A percentile compares a stretch with the other conserved stretches of the same genome.
These are phyloP conservation scores for Austroboletus novae-zelandiae DNA, from an alignment of 1,284 basidiomycete species.

Conservation along the genomic window DNA sequence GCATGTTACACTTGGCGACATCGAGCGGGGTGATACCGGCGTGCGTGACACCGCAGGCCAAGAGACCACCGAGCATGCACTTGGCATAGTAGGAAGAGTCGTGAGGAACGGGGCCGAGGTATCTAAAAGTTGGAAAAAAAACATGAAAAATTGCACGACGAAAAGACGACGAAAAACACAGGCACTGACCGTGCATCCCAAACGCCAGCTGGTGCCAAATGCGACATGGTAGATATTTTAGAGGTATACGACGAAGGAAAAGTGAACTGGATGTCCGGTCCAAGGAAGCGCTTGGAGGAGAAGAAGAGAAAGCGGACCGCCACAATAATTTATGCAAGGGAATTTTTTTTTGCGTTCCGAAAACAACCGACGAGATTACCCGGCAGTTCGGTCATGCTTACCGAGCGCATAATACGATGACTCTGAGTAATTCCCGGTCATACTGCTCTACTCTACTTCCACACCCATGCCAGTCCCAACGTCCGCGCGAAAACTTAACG, in stretches of 20 bases:
- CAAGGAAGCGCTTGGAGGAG: not conserved
- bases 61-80: constrained; percentile 85
- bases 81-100: constrained; percentile 73
- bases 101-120: constrained; percentile 70
- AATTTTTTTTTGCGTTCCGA: constrained; percentile 13
- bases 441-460: not conserved
- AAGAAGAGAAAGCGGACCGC: not conserved
- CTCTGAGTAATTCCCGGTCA: not conserved
- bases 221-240: constrained; percentile 21
- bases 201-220: constrained; percentile 44
- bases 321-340: not conserved
- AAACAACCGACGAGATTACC: constrained; percentile 12
- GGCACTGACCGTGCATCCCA: constrained; percentile 66
- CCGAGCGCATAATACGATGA: not conserved
- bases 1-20: constrained; percentile 98
- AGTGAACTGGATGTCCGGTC: too few relatives aligned
- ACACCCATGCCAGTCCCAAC: constrained; percentile 11
- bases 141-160: constrained; percentile 1
- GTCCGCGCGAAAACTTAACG: constrained; percentile 11
- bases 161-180: constrained; percentile 6
- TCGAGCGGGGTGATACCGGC: constrained; percentile 92
- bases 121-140: constrained; percentile 36
- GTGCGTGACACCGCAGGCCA: constrained; percentile 93
- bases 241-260: too few relatives aligned
- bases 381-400: not conserved